These are phyloP conservation scores for Fonsecaea monophora DNA, from an alignment of 2,329 filamentous ascomycete species.

Conservation along the genomic window DNA sequence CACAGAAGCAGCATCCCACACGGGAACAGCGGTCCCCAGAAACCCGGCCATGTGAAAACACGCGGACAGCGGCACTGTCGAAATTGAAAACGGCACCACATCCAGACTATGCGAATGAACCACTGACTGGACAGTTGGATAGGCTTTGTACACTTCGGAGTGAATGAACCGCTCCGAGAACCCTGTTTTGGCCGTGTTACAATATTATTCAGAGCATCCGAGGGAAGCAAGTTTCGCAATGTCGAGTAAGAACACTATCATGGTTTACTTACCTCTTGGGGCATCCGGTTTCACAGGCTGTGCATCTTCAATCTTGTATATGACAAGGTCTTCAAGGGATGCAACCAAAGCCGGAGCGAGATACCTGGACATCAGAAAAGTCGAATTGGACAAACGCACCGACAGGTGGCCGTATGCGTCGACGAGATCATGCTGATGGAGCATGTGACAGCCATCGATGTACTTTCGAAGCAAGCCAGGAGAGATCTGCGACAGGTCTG, in stretches of 20 bases:
- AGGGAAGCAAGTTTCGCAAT: background rate
- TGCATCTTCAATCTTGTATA: constrained; percentile 13
- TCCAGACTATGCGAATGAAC: constrained; percentile 12
- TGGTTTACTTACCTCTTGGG: constrained; percentile 9
- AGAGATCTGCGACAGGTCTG: constrained; percentile 8
- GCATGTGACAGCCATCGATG: constrained; percentile 16
- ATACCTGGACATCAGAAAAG: constrained; percentile 16
- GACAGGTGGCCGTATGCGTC: constrained; percentile 17
- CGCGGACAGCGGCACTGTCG: background rate
- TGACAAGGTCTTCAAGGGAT: constrained; percentile 5
- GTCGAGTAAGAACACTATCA: background rate
- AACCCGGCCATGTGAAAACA: constrained; percentile 19
- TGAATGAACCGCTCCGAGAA: constrained; percentile 18
- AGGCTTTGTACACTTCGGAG: constrained; percentile 17
- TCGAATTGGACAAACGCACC: constrained; percentile 6
- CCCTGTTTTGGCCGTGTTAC: background rate
- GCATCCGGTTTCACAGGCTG: constrained; percentile 11
- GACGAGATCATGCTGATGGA: constrained; percentile 13
- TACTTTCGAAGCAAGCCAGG: constrained; percentile 5
- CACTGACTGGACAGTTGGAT: constrained; percentile 15
- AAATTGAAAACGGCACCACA: constrained; percentile 14
- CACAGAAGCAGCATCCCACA: constrained; percentile 15
- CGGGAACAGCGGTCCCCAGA: constrained; percentile 12
- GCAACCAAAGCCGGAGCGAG: constrained; percentile 16
- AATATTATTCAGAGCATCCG: background rate